These are phyloP conservation scores for Leptodermis oblonga DNA, from an alignment of 257 asterid species.

Conservation along the genomic window DNA sequence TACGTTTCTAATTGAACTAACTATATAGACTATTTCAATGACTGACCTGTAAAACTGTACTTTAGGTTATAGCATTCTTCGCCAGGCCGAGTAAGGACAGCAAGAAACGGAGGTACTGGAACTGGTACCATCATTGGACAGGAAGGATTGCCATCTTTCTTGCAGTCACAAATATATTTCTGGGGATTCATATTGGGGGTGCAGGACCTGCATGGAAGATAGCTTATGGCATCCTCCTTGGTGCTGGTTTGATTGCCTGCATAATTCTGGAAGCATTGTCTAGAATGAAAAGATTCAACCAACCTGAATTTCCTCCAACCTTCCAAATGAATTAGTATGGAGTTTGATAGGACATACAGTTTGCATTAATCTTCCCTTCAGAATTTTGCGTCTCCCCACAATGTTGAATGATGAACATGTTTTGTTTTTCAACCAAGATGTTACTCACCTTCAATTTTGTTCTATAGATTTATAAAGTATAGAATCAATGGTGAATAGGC, in stretches of 20 bases:
- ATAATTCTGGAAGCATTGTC: constrained; percentile 57
- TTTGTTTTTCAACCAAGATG: constrained; percentile 1
- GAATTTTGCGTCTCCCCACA: background rate
- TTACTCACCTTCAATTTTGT: background rate
- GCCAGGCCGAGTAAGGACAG: constrained; percentile 58
- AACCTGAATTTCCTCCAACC: constrained; percentile 35
- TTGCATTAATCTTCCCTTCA: background rate
- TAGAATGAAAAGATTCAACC: constrained; percentile 39
- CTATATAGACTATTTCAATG: background rate
- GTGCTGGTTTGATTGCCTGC: constrained; percentile 36
- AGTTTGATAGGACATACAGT: background rate
- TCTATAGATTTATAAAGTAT: too few species aligned
- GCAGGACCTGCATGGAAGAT: constrained; percentile 62
- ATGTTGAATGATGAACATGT: background rate
- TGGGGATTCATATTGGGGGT: constrained; percentile 69
- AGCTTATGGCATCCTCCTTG: constrained; percentile 69
- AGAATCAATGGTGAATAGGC: background rate
- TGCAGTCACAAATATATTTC: constrained; percentile 61
- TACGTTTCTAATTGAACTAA: background rate
- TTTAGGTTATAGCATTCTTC: constrained; percentile 71
- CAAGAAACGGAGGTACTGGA: constrained; percentile 67
- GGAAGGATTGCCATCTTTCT: constrained; percentile 75
- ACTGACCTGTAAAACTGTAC: background rate
- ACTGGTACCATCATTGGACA: constrained; percentile 59
- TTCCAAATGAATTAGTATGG: constrained; percentile 38